Evolutionary conservation across 2,329 filamentous ascomycete genomes (phyloP), one percentile per base, ranked within the genome.

Genomic region (Alternaria sp.): DNA sequence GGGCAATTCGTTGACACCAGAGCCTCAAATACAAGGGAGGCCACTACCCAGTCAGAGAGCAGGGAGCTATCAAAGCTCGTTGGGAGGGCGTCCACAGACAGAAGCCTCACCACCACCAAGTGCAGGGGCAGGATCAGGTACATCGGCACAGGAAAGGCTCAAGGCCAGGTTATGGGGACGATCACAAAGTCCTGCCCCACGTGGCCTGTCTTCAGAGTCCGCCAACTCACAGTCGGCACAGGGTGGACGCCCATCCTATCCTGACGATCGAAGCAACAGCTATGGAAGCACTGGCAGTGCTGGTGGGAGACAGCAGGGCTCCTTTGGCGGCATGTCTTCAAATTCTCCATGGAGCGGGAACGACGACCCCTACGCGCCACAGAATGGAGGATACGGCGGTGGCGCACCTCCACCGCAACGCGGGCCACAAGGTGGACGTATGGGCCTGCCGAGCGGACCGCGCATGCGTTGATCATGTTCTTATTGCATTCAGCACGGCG

Each of bases 111-210:
- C 79, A 63, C 74, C 78, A 72, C 77, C 82, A 63, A 76, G 74
- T 66, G 71, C 70, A 44, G 78, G 74, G 51, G 79, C 72, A 43
- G 82, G 80, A 3, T 51, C 54, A 28, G 54, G 59, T 36, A 84
- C 84, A 34, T 88, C 89, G 20, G 93, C 93, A 52, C 92, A 96
- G 80, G 92, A 97, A 70, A 85, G 92, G 68, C 82, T 97, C 69
- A 92, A 93, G 74, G 92, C 93, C 71, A 84, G 92, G 63, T 81
- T 97, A 46, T 93, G 93, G 85, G 88, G 87, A 22, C 84, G 85
- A 66, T 86, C 86, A 44, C 82, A 83, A 49, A 90, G 87, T 65
- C 87, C 88, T 9, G 81, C 81, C 25, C 76, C 70, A 60, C 75
- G 71, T 52, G 64, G 69, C 6, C 55, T 68, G 7, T 67, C 74